Evolutionary conservation across 225 moss, liverwort and hornwort genomes (phyloP).

Genomic region (Sphagnum tenellum): DNA sequence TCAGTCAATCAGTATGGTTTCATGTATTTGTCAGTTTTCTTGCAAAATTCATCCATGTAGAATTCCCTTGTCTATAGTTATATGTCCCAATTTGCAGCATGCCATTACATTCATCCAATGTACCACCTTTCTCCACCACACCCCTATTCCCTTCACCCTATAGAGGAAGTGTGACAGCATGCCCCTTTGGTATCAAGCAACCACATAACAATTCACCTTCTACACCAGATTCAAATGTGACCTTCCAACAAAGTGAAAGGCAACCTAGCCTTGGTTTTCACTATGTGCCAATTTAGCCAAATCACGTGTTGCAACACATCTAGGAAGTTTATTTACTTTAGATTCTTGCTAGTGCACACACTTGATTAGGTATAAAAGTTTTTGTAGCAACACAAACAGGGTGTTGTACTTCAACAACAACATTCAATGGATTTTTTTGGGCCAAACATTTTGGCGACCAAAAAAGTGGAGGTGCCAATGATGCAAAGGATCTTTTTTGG

Average conservation of each 20-base stretch:
- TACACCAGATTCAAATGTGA: conserved; percentile 31
- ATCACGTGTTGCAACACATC: conserved; percentile 13
- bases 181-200: conserved; percentile 53
- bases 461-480: too few species aligned
- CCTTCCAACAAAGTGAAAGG: conserved; percentile 36
- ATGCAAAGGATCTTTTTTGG: too few species aligned
- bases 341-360: too few species aligned
- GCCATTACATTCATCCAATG: conserved; percentile 34
- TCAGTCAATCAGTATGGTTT: too few species aligned
- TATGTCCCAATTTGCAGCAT: conserved; percentile 40
- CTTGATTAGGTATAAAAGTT: too few species aligned
- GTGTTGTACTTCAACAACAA: too few species aligned
- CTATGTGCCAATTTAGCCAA: conserved; percentile 18
- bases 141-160: conserved; percentile 40
- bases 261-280: conserved; percentile 31
- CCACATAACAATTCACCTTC: conserved; percentile 28
- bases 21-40: too few species aligned
- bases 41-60: too few species aligned
- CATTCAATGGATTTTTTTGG: too few species aligned
- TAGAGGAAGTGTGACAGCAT: conserved; percentile 24
- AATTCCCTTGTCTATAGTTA: conserved; percentile 19
- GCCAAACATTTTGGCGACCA: too few species aligned
- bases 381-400: too few species aligned
- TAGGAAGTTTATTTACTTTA: too few species aligned
- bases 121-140: conserved; percentile 32